Conservation (phyloP, 2,329 filamentous ascomycete species). For the Saccharata proteae region DNA sequence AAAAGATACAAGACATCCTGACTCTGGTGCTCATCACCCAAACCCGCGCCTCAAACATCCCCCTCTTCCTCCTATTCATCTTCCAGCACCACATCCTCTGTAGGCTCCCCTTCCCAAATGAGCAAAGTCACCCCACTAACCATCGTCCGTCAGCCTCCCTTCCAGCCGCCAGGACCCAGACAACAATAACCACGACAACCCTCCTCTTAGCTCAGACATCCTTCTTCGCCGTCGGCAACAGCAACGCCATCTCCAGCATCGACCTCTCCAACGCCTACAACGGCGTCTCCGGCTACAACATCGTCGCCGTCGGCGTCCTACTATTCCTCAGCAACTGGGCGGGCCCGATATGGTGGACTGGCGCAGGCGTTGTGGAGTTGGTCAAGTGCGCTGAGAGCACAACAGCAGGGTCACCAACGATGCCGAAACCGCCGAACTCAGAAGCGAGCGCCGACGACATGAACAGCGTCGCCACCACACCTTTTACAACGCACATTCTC, state of each 20-base stretch:
- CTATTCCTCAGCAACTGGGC: slow-evolving; percentile 89
- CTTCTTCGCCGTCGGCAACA: slow-evolving; percentile 85
- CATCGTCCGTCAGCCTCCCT: slow-evolving; percentile 21
- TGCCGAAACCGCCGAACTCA: slow-evolving; percentile 10
- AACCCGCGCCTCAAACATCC: slow-evolving; percentile 72
- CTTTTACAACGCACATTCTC: slow-evolving; percentile 37
- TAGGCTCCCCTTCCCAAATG: slow-evolving; percentile 10
- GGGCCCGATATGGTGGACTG: slow-evolving; percentile 78
- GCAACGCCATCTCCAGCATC: slow-evolving; percentile 91
- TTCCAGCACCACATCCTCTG: slow-evolving; percentile 44
- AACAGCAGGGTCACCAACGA: slow-evolving; percentile 1
- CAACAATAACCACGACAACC: slow-evolving; percentile 56
- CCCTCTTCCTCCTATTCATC: slow-evolving; percentile 67
- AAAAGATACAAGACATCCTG: slow-evolving; percentile 50
- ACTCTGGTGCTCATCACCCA: slow-evolving; percentile 77
- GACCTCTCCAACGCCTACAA: slow-evolving; percentile 94
- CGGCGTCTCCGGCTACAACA: slow-evolving; percentile 69
- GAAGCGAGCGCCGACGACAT: neutral
- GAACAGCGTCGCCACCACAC: neutral
- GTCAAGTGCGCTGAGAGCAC: slow-evolving; percentile 7
- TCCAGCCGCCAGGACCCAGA: slow-evolving; percentile 38
- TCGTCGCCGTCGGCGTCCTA: slow-evolving; percentile 66
- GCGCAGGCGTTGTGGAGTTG: slow-evolving; percentile 25
- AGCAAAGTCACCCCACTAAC: neutral
- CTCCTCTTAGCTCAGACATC: slow-evolving; percentile 68